phyloP scores from a whole-genome alignment of 2,329 filamentous ascomycete genomes.

The Penicillium digitatum region DNA sequence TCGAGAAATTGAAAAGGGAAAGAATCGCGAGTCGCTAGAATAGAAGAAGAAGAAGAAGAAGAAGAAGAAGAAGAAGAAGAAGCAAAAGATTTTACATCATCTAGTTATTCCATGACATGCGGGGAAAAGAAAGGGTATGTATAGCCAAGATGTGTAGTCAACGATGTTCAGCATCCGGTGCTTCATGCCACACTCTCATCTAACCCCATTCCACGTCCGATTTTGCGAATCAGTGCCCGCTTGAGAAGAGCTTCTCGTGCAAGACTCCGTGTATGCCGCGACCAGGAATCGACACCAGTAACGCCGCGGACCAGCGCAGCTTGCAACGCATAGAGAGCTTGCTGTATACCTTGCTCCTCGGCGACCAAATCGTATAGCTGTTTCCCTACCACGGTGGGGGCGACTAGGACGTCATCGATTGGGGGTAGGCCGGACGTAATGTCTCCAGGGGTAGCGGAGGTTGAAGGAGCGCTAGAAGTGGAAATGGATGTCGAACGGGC shows the following conservation, averaged over 20 bases:
- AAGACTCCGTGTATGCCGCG: constrained; percentile 44
- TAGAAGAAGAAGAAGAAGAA: not conserved
- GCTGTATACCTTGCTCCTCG: constrained; percentile 80
- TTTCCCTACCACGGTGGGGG: constrained; percentile 85
- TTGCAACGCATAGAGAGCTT: constrained; percentile 69
- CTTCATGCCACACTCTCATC: constrained; percentile 23
- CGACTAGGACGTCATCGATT: constrained; percentile 88
- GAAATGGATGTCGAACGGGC: constrained; percentile 45
- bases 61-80: too few relatives aligned
- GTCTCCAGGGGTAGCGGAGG: constrained; percentile 32
- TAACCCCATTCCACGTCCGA: constrained; percentile 46
- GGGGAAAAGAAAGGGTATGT: constrained; percentile 13
- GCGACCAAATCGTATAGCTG: constrained; percentile 87
- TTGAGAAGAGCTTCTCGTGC: constrained; percentile 49
- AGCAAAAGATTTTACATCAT: not conserved
- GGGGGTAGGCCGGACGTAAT: constrained; percentile 54
- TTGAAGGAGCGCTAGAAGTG: constrained; percentile 13
- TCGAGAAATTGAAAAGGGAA: not conserved
- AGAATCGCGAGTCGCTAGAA: not conserved
- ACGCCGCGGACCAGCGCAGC: constrained; percentile 45
- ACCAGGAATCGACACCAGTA: constrained; percentile 47
- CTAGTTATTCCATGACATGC: not conserved
- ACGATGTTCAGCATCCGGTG: not conserved
- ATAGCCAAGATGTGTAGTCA: not conserved
- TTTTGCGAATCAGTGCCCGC: constrained; percentile 45